Evolutionary conservation across 768 basidiomycete genomes (phyloP).

Genomic region (Baorangia bicolor): DNA sequence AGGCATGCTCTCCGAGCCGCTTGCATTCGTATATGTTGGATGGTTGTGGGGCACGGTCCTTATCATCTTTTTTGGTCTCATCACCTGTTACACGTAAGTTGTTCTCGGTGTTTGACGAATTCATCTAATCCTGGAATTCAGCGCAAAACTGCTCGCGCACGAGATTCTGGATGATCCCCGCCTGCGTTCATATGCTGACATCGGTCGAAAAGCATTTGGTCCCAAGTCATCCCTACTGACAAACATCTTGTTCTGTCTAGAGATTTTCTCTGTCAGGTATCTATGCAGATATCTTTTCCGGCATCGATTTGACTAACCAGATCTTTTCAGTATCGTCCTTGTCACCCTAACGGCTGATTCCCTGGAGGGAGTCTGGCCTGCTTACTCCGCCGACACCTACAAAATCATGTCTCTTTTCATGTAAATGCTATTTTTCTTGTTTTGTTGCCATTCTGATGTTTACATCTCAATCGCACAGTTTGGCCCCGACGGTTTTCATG

Average conservation of each 20-base stretch:
- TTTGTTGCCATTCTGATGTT: not conserved
- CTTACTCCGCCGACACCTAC: slow-evolving; percentile 65
- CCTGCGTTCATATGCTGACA: slow-evolving; percentile 83
- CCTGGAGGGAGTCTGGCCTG: slow-evolving; percentile 68
- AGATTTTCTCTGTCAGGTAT: slow-evolving; percentile 81
- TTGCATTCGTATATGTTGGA: slow-evolving; percentile 90
- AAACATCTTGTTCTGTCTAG: slow-evolving; percentile 77
- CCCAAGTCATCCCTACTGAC: slow-evolving; percentile 62
- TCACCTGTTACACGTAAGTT: slow-evolving; percentile 89
- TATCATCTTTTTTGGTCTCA: slow-evolving; percentile 70
- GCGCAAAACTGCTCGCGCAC: slow-evolving; percentile 82
- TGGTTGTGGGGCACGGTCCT: slow-evolving; percentile 79
- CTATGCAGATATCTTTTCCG: slow-evolving; percentile 13
- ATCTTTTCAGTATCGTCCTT: slow-evolving; percentile 67
- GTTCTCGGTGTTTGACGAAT: not conserved
- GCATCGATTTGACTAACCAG: not conserved
- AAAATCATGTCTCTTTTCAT: slow-evolving; percentile 72
- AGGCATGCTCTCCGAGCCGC: slow-evolving; percentile 84
- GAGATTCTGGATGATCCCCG: slow-evolving; percentile 70
- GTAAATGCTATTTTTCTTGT: slow-evolving; percentile 41
- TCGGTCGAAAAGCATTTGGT: slow-evolving; percentile 88
- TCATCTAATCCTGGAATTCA: slow-evolving; percentile 31
- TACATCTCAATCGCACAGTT: slow-evolving; percentile 39
- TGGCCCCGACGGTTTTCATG: slow-evolving; percentile 83
- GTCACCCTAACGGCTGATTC: slow-evolving; percentile 90